Evolutionary conservation across 208 protist species (phyloP).

Genomic region (Acanthamoeba castellanii): DNA sequence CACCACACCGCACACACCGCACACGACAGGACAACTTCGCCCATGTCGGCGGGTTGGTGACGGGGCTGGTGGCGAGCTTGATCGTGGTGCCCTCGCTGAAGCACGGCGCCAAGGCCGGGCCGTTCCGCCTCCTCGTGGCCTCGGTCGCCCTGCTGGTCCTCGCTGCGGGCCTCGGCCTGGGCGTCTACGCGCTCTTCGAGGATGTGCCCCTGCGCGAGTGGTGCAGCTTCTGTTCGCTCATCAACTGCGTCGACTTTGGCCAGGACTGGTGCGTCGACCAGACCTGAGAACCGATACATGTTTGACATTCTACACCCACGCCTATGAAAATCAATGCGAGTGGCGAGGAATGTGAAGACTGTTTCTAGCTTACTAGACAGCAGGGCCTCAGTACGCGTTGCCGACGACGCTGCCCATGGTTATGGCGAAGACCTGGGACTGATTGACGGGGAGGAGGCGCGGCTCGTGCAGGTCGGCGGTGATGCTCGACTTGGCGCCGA

Average conservation of each 20-base stretch:
- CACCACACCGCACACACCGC: not conserved
- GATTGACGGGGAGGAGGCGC: not conserved
- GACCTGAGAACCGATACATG: not conserved
- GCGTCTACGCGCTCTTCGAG: conserved; percentile 46
- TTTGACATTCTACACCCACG: no score
- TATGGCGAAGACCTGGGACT: not conserved
- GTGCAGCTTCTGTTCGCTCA: conserved; percentile 15
- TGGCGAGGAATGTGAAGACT: no score
- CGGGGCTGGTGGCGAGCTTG: conserved; percentile 34
- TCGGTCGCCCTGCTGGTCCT: not conserved
- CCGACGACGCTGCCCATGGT: not conserved
- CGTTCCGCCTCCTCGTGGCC: not conserved
- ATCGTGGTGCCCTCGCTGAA: conserved; percentile 44
- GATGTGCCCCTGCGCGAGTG: conserved; percentile 33
- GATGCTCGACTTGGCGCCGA: not conserved
- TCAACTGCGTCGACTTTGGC: conserved; percentile 54
- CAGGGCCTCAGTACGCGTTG: no score
- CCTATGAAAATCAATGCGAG: no score
- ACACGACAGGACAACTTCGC: conserved; percentile 73
- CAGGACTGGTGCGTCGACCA: conserved; percentile 16
- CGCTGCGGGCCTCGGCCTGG: not conserved
- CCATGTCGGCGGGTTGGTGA: conserved; percentile 46
- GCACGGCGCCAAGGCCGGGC: not conserved
- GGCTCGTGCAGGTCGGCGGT: not conserved
- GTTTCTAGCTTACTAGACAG: no score